A percentile compares a stretch with the other conserved stretches of the same genome.
Evolutionary conservation across 2,329 filamentous ascomycete genomes (phyloP).

Genomic region (Macrophomina pseudophaseolina): DNA sequence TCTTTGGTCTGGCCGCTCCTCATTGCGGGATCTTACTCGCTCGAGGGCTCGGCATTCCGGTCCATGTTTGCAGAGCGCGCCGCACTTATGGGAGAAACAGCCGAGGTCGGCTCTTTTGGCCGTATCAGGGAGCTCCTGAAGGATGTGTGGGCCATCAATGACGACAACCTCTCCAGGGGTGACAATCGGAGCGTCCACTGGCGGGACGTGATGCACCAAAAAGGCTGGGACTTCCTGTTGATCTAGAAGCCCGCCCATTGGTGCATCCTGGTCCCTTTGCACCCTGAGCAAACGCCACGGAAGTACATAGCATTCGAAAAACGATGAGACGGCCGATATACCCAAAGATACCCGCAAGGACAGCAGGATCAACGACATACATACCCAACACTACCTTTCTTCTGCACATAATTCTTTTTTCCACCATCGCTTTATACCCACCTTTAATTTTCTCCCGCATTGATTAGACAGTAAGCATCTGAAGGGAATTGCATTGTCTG

Average conservation of each 20-base stretch:
- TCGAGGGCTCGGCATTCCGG: slow-evolving; percentile 75
- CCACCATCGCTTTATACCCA: slow-evolving; percentile 45
- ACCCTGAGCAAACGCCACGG: slow-evolving; percentile 17
- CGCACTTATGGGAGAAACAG: slow-evolving; percentile 74
- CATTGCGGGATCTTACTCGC: slow-evolving; percentile 79
- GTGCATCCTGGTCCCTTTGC: slow-evolving; percentile 43
- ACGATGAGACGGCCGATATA: slow-evolving; percentile 27
- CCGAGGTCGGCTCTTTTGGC: slow-evolving; percentile 82
- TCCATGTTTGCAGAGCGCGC: slow-evolving; percentile 77
- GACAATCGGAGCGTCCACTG: slow-evolving; percentile 78
- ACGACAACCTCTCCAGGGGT: slow-evolving; percentile 61
- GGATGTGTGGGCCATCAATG: slow-evolving; percentile 80
- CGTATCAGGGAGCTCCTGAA: slow-evolving; percentile 77
- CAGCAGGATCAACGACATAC: slow-evolving; percentile 17
- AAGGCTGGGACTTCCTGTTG: slow-evolving; percentile 90
- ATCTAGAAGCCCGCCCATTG: slow-evolving; percentile 60
- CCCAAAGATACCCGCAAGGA: slow-evolving; percentile 23
- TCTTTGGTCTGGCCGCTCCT: slow-evolving; percentile 93
- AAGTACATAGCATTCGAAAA: slow-evolving; percentile 20
- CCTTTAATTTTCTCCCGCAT: slow-evolving; percentile 40
- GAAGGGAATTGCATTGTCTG: slow-evolving; percentile 7
- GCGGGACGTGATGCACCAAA: slow-evolving; percentile 90
- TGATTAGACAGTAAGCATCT: slow-evolving; percentile 21
- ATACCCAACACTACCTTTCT: slow-evolving; percentile 30
- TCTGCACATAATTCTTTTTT: slow-evolving; percentile 39